These are phyloP conservation scores for Lotus japonicus DNA, from an alignment of 306 rosid genomes.

Conservation along the genomic window DNA sequence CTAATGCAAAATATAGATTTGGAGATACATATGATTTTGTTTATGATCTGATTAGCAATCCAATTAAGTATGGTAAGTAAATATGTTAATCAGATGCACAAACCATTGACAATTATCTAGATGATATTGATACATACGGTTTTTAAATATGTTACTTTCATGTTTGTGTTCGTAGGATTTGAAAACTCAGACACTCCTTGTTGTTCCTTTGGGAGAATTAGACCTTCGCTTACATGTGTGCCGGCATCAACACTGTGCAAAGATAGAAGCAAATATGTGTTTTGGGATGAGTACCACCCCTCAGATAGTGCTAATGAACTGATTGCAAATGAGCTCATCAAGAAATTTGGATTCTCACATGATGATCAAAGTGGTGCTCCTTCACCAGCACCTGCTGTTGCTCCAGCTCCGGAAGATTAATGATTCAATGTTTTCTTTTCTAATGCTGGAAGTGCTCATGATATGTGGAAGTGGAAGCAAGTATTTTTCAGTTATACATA, in stretches of 20 bases:
- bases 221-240: slow-evolving; percentile 82
- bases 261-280: slow-evolving; percentile 91
- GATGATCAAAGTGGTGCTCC: slow-evolving; percentile 26
- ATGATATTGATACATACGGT: no score
- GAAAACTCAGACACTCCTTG: slow-evolving; percentile 70
- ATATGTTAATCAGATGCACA: background rate
- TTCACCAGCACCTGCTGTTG: slow-evolving; percentile 30
- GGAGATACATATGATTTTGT: slow-evolving; percentile 90
- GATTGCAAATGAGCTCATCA: slow-evolving; percentile 78
- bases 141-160: no score
- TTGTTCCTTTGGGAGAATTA: slow-evolving; percentile 76
- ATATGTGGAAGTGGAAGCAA: slow-evolving; percentile 6
- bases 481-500: no score
- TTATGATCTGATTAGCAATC: slow-evolving; percentile 56
- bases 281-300: slow-evolving; percentile 99
- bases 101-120: background rate
- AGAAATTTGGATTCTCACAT: slow-evolving; percentile 50
- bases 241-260: slow-evolving; percentile 78
- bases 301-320: slow-evolving; percentile 74
- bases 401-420: slow-evolving; percentile 53
- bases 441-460: background rate
- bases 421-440: background rate
- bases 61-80: slow-evolving; percentile 55
- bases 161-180: slow-evolving; percentile 50
- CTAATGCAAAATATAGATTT: slow-evolving; percentile 59